A percentile compares a stretch with the other conserved stretches of the same genome.
phyloP scores from a whole-genome alignment of 495 filamentous ascomycete species.

The Tuber brumale region DNA sequence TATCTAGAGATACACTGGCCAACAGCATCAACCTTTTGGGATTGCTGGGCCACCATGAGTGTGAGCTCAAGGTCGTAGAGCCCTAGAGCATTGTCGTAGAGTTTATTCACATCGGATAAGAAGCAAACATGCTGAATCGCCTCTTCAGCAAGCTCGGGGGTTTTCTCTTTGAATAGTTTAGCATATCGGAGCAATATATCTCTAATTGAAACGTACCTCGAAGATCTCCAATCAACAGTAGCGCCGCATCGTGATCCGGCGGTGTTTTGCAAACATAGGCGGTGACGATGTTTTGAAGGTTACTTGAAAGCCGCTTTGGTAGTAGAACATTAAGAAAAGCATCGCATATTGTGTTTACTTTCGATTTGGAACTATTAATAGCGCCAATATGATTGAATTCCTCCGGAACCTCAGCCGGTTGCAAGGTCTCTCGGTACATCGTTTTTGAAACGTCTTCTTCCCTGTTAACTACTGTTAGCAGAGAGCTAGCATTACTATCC shows the following conservation, averaged over 20 bases:
- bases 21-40: slow-evolving; percentile 59
- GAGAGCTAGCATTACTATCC: background rate
- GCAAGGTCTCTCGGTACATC: slow-evolving; percentile 78
- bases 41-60: slow-evolving; percentile 85
- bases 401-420: slow-evolving; percentile 42
- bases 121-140: slow-evolving; percentile 96
- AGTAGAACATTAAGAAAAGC: slow-evolving; percentile 63
- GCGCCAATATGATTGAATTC: slow-evolving; percentile 19
- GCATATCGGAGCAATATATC: background rate
- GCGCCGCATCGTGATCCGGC: slow-evolving; percentile 78
- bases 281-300: slow-evolving; percentile 88
- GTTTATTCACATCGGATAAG: slow-evolving; percentile 79
- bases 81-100: slow-evolving; percentile 88
- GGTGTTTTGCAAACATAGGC: slow-evolving; percentile 89
- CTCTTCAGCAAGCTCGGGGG: slow-evolving; percentile 64
- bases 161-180: slow-evolving; percentile 44
- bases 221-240: slow-evolving; percentile 68
- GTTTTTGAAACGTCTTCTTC: slow-evolving; percentile 92
- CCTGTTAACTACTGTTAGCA: slow-evolving; percentile 46
- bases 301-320: slow-evolving; percentile 55
- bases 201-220: slow-evolving; percentile 1
- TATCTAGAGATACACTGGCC: background rate
- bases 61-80: slow-evolving; percentile 87
- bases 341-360: slow-evolving; percentile 85
- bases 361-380: slow-evolving; percentile 46